A percentile compares a stretch with the other conserved stretches of the same genome.
These are phyloP conservation scores for Zoysia pacifica DNA, from an alignment of 176 grass and related monocot genomes.

Conservation along the genomic window DNA sequence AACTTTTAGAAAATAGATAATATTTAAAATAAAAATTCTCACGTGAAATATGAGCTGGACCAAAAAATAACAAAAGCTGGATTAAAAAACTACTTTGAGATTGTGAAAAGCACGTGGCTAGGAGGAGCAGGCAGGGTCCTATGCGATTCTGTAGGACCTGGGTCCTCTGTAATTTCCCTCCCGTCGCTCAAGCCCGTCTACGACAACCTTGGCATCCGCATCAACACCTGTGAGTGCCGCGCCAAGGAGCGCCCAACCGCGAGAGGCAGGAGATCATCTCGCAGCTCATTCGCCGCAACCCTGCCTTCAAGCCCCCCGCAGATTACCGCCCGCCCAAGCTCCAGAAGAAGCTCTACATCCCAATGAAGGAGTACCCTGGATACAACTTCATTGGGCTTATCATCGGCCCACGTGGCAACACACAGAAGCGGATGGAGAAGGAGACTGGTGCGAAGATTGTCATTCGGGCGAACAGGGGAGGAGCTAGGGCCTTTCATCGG, in stretches of 20 bases:
- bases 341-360: conserved; percentile 97
- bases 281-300: conserved; percentile 92
- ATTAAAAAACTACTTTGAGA: no score
- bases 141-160: no score
- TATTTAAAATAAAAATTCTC: no score
- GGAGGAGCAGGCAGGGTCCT: no score
- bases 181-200: conserved; percentile 67
- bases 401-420: conserved; percentile 83
- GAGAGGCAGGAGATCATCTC: conserved; percentile 96
- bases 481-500: no score
- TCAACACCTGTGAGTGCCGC: conserved; percentile 88
- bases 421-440: conserved; percentile 98
- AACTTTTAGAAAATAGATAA: no score
- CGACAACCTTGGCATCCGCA: conserved; percentile 89
- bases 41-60: no score
- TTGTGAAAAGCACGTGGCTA: no score
- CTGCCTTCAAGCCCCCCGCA: conserved; percentile 83
- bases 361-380: conserved; percentile 91
- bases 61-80: no score
- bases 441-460: conserved; percentile 96
- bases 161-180: no score
- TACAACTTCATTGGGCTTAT: conserved; percentile 97
- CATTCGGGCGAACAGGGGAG: conserved; percentile 45
- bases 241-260: conserved; percentile 72
- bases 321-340: conserved; percentile 95